These are phyloP conservation scores for Pyrus hybrid DNA, from an alignment of 331 rosid genomes.

Conservation along the genomic window DNA sequence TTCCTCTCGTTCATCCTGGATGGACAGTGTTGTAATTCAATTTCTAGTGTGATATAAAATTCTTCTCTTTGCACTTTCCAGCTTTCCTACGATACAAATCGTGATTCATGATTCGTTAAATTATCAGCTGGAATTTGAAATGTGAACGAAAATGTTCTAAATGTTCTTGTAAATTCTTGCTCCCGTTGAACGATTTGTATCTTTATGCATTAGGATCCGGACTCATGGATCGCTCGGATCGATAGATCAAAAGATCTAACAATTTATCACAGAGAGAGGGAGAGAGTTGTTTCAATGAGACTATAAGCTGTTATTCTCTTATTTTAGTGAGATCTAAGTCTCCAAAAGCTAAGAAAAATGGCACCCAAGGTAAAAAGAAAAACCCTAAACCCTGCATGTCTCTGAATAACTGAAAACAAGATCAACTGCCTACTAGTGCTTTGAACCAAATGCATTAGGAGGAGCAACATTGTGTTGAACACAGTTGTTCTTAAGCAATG, in stretches of 20 bases:
- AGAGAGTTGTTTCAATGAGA: neutral
- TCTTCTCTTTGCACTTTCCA: neutral
- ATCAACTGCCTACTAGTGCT: neutral
- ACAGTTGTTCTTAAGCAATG: neutral
- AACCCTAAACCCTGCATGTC: neutral
- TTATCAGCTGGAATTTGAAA: too few relatives aligned
- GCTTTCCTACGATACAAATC: too few relatives aligned
- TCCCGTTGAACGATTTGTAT: too few relatives aligned
- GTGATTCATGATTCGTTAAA: too few relatives aligned
- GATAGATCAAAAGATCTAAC: too few relatives aligned
- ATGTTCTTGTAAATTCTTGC: too few relatives aligned
- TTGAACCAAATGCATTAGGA: neutral
- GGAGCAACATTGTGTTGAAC: neutral
- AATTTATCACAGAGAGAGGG: too few relatives aligned
- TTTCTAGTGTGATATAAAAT: neutral
- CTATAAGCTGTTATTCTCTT: neutral
- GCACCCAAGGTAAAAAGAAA: neutral
- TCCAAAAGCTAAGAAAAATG: neutral
- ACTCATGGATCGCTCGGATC: too few relatives aligned
- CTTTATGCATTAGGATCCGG: too few relatives aligned
- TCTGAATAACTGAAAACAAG: neutral
- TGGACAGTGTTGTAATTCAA: neutral
- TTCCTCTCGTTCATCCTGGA: neutral
- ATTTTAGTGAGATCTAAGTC: neutral
- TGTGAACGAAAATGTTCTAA: too few relatives aligned